Conservation (phyloP, 345 rosid genomes). For the Streptanthus diversifolius region DNA sequence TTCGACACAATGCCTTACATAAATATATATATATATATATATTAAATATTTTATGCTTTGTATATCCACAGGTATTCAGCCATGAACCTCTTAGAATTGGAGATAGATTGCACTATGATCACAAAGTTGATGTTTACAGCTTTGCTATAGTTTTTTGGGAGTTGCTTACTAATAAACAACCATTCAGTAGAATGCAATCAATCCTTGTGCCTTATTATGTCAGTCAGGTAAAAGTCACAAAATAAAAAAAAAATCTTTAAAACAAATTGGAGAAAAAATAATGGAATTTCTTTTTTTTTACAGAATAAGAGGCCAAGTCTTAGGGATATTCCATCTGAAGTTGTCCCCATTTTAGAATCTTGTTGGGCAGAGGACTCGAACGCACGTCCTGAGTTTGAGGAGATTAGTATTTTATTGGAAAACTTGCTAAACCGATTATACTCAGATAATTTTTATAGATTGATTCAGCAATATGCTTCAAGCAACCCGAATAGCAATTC, state of each 20-base stretch:
- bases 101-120: slow-evolving; percentile 54
- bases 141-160: slow-evolving; percentile 64
- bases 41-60: background rate
- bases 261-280: background rate
- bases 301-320: slow-evolving; percentile 61
- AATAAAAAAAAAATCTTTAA: background rate
- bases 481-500: background rate
- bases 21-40: background rate
- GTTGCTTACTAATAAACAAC: slow-evolving; percentile 50
- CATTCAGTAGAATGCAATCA: slow-evolving; percentile 38
- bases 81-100: slow-evolving; percentile 39
- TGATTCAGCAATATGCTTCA: background rate
- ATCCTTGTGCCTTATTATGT: slow-evolving; percentile 40
- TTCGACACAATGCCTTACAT: background rate
- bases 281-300: background rate
- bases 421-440: slow-evolving; percentile 18
- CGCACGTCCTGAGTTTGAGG: slow-evolving; percentile 50
- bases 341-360: slow-evolving; percentile 41
- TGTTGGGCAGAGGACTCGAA: slow-evolving; percentile 59
- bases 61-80: slow-evolving; percentile 41
- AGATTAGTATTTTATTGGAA: slow-evolving; percentile 35
- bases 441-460: background rate
- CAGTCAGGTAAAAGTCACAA: slow-evolving; percentile 35
- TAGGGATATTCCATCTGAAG: slow-evolving; percentile 36
- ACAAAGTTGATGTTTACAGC: slow-evolving; percentile 73